Percentiles rank a stretch among this genome's conserved stretches.
Conservation (phyloP, 139 green algal genomes). For the Astrephomene gubernaculifera region DNA sequence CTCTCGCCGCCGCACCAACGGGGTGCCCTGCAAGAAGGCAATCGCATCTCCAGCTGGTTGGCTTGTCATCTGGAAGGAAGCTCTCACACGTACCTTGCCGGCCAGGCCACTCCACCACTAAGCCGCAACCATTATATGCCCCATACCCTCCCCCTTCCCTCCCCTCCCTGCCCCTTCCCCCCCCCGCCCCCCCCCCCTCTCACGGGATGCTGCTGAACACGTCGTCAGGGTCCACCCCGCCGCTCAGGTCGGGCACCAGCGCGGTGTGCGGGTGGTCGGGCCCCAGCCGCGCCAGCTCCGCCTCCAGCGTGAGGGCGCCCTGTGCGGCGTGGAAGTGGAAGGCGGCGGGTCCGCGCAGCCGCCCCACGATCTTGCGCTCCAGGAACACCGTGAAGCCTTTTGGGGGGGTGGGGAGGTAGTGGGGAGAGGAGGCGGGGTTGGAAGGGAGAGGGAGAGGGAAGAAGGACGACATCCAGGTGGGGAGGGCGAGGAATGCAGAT, state of each 20-base stretch:
- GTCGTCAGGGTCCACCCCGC: conserved; percentile 90
- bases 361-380: conserved; percentile 89
- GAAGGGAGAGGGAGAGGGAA: neutral
- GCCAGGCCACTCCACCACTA: too few relatives aligned
- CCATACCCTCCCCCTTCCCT: conserved; percentile 50
- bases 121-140: too few relatives aligned
- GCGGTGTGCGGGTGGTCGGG: conserved; percentile 66
- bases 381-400: conserved; percentile 83
- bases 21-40: too few relatives aligned
- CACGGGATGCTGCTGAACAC: conserved; percentile 73
- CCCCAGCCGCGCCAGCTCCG: conserved; percentile 64
- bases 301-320: conserved; percentile 30
- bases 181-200: neutral
- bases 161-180: conserved; percentile 61
- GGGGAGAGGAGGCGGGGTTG: neutral
- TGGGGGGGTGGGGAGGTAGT: neutral
- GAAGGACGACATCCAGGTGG: neutral
- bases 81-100: too few relatives aligned
- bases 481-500: neutral
- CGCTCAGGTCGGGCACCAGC: conserved; percentile 65
- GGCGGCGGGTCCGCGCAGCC: conserved; percentile 63
- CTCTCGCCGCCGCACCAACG: too few relatives aligned
- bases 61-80: too few relatives aligned
- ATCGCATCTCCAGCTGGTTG: too few relatives aligned
- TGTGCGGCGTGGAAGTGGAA: conserved; percentile 63